A percentile compares a stretch with the other conserved stretches of the same genome.
These are phyloP conservation scores for Posidonia australis DNA, from an alignment of 106 monocot genomes.

Conservation along the genomic window DNA sequence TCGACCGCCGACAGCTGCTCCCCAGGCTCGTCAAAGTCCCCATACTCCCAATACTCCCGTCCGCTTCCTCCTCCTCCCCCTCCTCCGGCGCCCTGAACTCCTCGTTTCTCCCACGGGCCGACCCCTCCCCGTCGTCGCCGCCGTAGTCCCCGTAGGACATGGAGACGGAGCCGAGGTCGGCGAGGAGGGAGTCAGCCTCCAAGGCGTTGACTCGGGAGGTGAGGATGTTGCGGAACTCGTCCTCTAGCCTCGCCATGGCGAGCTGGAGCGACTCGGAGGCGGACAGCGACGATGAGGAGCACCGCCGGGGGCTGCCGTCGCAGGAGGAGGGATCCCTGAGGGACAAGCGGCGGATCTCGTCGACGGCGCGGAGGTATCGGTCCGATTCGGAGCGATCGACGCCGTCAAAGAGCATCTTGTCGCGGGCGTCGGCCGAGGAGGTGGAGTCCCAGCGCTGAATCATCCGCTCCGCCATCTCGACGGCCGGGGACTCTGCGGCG, in stretches of 20 bases:
- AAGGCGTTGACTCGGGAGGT: conserved; percentile 36
- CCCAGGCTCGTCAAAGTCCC: not conserved
- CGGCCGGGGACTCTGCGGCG: not conserved
- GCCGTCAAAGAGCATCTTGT: conserved; percentile 26
- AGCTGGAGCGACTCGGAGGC: conserved; percentile 35
- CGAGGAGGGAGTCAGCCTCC: conserved; percentile 45
- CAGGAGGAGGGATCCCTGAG: conserved; percentile 11
- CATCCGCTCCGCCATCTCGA: conserved; percentile 19
- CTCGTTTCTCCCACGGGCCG: not conserved
- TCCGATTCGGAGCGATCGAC: conserved; percentile 28
- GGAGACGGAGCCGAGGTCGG: conserved; percentile 52
- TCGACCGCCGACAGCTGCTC: conserved; percentile 27
- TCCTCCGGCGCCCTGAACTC: conserved; percentile 1
- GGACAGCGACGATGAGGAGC: not conserved
- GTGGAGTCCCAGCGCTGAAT: conserved; percentile 28
- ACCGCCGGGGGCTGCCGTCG: conserved; percentile 14
- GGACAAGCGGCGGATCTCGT: conserved; percentile 32
- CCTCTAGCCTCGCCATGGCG: conserved; percentile 87
- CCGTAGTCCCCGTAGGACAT: conserved; percentile 17
- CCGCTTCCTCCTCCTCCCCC: not conserved
- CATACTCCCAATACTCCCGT: conserved; percentile 3
- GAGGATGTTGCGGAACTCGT: conserved; percentile 88
- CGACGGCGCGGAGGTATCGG: conserved; percentile 40
- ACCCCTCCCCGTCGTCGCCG: not conserved
- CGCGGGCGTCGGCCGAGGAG: conserved; percentile 4